Base-by-base conservation (phyloP, 2,329 filamentous ascomycete genomes). In the Bipolaris cookei region DNA sequence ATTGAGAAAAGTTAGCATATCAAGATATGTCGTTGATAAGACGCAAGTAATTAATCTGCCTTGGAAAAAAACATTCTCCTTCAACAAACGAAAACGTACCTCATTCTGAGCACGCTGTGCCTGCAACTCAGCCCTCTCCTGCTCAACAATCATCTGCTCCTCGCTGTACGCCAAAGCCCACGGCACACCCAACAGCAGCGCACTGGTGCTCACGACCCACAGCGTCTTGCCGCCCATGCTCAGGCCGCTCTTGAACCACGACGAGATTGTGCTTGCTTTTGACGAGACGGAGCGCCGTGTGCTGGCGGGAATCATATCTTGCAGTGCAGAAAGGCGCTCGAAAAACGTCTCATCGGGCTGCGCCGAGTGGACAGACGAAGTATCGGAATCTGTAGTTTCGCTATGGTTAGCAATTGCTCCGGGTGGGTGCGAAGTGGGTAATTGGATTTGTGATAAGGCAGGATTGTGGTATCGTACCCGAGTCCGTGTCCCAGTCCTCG, bases 61-160 rank as follows among this genome's bases (percentile, higher is more conserved):
- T 16, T 7, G 30, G 18, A 18, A 1, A 18, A 11, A 20, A 20
- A 10, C 16, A 20, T 16, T 21, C 10, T 23, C 16, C 37, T 43
- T 6, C 1, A 28, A 55, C 35, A n/a, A 6, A n/a, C 3, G 23
- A 11, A 6, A 6, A 64, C 59, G 11, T 67, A 89, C 86, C 82
- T 97, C 91, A 74, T 90, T 89, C 63, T 72, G 68, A 63, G 92
- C 92, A 73, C 90, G 87, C 85, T 97, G 91, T 78, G 95, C 90
- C 91, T 97, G 95, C 78, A 90, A 88, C 86, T 93, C 92, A 82
- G 97, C 94, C 79, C 92, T 88, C 87, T 99, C 95, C 92, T 97
- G 96, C 83, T 97, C 94, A 65, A 94, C 84, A 77, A 96, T 88
- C 83, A 97, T 91, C 84, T 97, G 92, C 83, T 99, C 95, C 83